phyloP scores from a whole-genome alignment of 2,329 filamentous ascomycete genomes.

The Fusarium albosuccineum region DNA sequence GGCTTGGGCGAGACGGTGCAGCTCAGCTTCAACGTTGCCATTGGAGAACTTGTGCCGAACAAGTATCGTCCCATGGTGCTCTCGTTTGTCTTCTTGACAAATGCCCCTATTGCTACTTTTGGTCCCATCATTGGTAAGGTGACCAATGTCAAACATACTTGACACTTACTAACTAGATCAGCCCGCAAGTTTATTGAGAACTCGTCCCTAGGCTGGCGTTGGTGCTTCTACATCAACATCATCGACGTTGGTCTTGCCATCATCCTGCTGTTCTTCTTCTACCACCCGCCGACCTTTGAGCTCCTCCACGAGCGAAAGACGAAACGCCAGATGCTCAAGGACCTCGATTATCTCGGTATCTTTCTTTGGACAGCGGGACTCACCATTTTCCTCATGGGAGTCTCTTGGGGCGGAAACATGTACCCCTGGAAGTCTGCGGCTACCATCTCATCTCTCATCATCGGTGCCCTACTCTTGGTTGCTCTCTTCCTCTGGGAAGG shows the following conservation, averaged over 20 bases:
- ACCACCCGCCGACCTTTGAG: conserved; percentile 57
- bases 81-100: conserved; percentile 51
- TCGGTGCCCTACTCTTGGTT: conserved; percentile 51
- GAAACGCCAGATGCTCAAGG: conserved; percentile 50
- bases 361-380: conserved; percentile 60
- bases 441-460: conserved; percentile 54
- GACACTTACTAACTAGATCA: conserved; percentile 13
- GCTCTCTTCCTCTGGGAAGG: conserved; percentile 54
- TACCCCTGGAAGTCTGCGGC: conserved; percentile 59
- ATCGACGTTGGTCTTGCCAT: conserved; percentile 52
- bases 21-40: conserved; percentile 53
- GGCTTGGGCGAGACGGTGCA: conserved; percentile 54
- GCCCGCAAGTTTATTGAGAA: conserved; percentile 53
- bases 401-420: conserved; percentile 59
- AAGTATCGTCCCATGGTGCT: conserved; percentile 55
- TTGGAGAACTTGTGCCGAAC: conserved; percentile 58
- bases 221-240: conserved; percentile 58
- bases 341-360: conserved; percentile 60
- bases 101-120: conserved; percentile 51
- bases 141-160: too few species aligned
- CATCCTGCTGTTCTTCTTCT: conserved; percentile 54
- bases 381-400: conserved; percentile 60
- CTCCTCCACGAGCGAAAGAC: conserved; percentile 55
- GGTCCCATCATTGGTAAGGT: conserved; percentile 52
- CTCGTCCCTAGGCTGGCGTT: conserved; percentile 54